Evolutionary conservation across 805 yeast species (phyloP).

Genomic region (Metschnikowia lochheadii): DNA sequence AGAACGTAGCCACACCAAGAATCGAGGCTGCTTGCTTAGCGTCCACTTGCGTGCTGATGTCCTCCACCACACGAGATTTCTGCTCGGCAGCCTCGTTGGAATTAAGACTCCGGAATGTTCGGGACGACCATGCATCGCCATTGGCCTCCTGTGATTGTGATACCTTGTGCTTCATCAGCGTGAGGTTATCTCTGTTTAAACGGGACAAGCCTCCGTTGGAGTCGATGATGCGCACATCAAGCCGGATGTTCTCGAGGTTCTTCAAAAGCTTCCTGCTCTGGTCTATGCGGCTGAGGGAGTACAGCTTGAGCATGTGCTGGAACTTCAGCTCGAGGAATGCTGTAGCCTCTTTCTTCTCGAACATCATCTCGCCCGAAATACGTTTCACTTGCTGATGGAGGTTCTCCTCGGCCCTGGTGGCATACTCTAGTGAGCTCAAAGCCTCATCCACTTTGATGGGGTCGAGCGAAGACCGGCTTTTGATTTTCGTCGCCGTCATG

Average conservation of each 20-base stretch:
- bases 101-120: slow-evolving; percentile 33
- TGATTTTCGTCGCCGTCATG: slow-evolving; percentile 64
- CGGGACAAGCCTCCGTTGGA: slow-evolving; percentile 76
- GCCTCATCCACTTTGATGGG: slow-evolving; percentile 92
- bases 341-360: slow-evolving; percentile 63
- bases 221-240: slow-evolving; percentile 72
- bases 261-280: slow-evolving; percentile 78
- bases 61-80: slow-evolving; percentile 1
- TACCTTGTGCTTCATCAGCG: slow-evolving; percentile 40
- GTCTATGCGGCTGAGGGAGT: slow-evolving; percentile 70
- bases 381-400: slow-evolving; percentile 74
- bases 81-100: slow-evolving; percentile 26
- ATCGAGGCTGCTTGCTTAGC: slow-evolving; percentile 81
- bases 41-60: slow-evolving; percentile 45
- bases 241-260: slow-evolving; percentile 65
- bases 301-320: slow-evolving; percentile 50
- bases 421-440: slow-evolving; percentile 69
- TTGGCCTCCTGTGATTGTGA: slow-evolving; percentile 39
- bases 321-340: slow-evolving; percentile 55
- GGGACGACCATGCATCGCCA: slow-evolving; percentile 45
- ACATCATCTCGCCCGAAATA: slow-evolving; percentile 79
- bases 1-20: slow-evolving; percentile 73
- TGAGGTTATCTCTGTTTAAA: slow-evolving; percentile 67
- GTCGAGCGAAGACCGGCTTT: slow-evolving; percentile 68
- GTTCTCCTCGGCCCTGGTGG: slow-evolving; percentile 70